Evolutionary conservation across 768 basidiomycete species (phyloP).

Genomic region (Agaricus subrufescens): DNA sequence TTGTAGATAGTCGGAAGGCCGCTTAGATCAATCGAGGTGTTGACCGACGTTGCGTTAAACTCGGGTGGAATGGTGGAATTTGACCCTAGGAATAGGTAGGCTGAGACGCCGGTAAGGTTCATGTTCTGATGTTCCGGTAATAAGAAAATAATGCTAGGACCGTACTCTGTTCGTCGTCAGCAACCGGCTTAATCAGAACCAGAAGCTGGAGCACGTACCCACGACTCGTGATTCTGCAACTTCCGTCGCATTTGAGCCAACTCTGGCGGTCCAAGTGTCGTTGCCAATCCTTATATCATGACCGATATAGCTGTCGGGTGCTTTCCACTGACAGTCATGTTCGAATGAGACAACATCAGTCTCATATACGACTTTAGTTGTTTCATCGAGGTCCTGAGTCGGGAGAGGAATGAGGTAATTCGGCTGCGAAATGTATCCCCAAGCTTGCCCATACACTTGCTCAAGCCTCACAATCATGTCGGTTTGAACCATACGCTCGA

Average conservation of each 20-base stretch:
- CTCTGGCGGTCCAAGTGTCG: neutral
- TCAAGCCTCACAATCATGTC: neutral
- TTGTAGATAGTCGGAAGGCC: neutral
- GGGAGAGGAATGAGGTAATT: conserved; percentile 5
- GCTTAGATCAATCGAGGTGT: neutral
- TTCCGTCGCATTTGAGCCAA: neutral
- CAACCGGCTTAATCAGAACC: neutral
- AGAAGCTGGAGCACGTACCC: neutral
- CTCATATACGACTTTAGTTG: neutral
- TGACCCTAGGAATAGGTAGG: neutral
- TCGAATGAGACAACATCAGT: neutral
- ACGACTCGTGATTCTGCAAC: neutral
- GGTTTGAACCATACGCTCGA: neutral
- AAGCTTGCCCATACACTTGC: neutral
- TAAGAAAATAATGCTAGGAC: neutral
- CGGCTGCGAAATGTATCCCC: neutral
- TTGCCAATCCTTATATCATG: neutral
- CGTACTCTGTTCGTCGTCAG: neutral
- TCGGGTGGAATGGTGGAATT: neutral
- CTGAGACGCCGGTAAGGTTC: neutral
- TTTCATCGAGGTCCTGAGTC: neutral
- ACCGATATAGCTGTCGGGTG: neutral
- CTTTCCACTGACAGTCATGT: conserved; percentile 1
- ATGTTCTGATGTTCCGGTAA: neutral
- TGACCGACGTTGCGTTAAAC: neutral